These are phyloP conservation scores for Aquilaria malaccensis DNA, from an alignment of 345 rosid species.

Conservation along the genomic window DNA sequence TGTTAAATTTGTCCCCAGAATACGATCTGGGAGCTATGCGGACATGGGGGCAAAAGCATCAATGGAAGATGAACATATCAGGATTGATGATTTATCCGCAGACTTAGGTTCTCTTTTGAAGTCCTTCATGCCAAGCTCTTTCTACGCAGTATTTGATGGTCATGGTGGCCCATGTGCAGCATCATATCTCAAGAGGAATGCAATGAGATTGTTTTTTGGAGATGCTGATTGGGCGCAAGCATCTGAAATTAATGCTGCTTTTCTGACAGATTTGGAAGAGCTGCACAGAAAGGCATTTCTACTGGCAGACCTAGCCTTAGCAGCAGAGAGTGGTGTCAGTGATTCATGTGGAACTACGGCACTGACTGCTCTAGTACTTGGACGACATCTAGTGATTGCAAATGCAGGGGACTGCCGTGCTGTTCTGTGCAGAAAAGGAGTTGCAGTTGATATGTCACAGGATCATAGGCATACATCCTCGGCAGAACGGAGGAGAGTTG, in stretches of 20 bases:
- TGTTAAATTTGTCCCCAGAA: slow-evolving; percentile 38
- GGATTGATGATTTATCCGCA: slow-evolving; percentile 69
- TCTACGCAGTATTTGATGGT: slow-evolving; percentile 92
- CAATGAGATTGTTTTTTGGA: slow-evolving; percentile 60
- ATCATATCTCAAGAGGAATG: slow-evolving; percentile 62
- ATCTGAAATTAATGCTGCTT: slow-evolving; percentile 36
- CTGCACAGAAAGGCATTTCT: slow-evolving; percentile 49
- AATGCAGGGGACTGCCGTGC: slow-evolving; percentile 91
- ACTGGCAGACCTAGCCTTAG: slow-evolving; percentile 49
- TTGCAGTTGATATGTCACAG: slow-evolving; percentile 70
- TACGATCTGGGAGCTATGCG: slow-evolving; percentile 74
- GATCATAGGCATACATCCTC: slow-evolving; percentile 62
- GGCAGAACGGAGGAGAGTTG: slow-evolving; percentile 68
- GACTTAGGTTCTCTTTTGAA: slow-evolving; percentile 44
- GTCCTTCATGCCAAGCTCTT: slow-evolving; percentile 57
- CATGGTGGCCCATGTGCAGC: slow-evolving; percentile 94
- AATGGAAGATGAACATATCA: slow-evolving; percentile 86
- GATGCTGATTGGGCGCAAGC: slow-evolving; percentile 48
- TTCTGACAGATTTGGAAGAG: slow-evolving; percentile 41
- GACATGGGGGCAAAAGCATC: slow-evolving; percentile 57
- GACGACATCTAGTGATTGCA: slow-evolving; percentile 64
- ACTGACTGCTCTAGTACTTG: slow-evolving; percentile 58
- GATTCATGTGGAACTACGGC: slow-evolving; percentile 55
- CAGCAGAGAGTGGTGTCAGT: slow-evolving; percentile 35
- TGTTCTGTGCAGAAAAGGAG: slow-evolving; percentile 69